phyloP scores from a whole-genome alignment of 2,329 filamentous ascomycete species.

The Ceratocystis lukuohia region DNA sequence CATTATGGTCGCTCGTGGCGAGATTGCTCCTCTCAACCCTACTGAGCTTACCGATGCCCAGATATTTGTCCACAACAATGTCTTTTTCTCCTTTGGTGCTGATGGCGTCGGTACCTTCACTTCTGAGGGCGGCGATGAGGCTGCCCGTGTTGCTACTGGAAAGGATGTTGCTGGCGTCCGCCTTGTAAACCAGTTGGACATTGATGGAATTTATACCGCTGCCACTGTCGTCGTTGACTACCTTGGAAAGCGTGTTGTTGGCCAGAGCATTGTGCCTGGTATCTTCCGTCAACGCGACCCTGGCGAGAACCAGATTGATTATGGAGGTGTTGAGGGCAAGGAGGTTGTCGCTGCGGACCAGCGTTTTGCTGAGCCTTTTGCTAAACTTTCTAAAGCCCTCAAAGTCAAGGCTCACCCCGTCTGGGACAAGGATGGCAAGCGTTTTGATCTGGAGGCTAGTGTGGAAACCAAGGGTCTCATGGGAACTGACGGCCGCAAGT shows the following conservation, averaged over 20 bases:
- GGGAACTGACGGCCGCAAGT: slow-evolving; percentile 91
- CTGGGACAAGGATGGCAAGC: slow-evolving; percentile 91
- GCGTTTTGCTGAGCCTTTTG: slow-evolving; percentile 69
- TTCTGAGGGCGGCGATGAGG: slow-evolving; percentile 90
- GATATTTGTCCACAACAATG: slow-evolving; percentile 99
- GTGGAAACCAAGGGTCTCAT: slow-evolving; percentile 97
- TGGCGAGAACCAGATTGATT: slow-evolving; percentile 97
- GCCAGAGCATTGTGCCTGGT: slow-evolving; percentile 93
- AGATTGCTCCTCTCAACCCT: slow-evolving; percentile 86
- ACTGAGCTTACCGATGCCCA: slow-evolving; percentile 87
- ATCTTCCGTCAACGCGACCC: slow-evolving; percentile 98
- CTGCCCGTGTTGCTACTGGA: slow-evolving; percentile 84
- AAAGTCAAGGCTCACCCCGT: slow-evolving; percentile 90
- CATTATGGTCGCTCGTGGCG: slow-evolving; percentile 79
- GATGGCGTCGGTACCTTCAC: slow-evolving; percentile 96
- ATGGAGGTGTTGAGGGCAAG: slow-evolving; percentile 93
- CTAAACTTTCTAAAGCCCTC: slow-evolving; percentile 79
- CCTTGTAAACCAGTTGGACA: slow-evolving; percentile 92
- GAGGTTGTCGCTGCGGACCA: slow-evolving; percentile 87
- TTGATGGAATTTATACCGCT: slow-evolving; percentile 84
- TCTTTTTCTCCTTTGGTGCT: slow-evolving; percentile 97
- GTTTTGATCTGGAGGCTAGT: slow-evolving; percentile 83
- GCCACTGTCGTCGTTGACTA: slow-evolving; percentile 96
- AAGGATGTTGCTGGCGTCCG: slow-evolving; percentile 94
- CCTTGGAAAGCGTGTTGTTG: slow-evolving; percentile 89